Base-by-base conservation (phyloP, 1,139 yeast genomes). In the Pichia sp. region DNA sequence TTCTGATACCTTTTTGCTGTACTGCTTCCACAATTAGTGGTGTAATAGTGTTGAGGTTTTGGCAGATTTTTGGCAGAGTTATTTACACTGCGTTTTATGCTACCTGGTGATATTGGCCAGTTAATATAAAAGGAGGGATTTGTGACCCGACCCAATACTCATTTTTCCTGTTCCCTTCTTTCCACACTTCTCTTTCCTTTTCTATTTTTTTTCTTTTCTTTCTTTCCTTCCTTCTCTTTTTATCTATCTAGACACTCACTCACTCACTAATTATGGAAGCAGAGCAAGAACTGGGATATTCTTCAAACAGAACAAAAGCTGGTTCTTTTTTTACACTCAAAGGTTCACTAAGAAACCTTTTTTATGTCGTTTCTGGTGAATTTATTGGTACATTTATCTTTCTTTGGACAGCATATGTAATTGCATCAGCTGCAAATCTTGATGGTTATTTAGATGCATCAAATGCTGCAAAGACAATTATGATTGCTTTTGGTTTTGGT, bases 401-500 rank as follows among this genome's bases (percentile, higher is more conserved):
- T 65, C 69, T 87, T 52, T 80, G 88, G 80, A 72, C 80, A 50
- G 95, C 95, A 9, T 83, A 76, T 53, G 73, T 83, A 41, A 84
- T 86, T 69, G 94, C 94, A 34, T 87, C 83, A 61, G 79, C 80
- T 60, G 94, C 95, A 50, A 85, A 85, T 66, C 78, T 76, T 53
- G 82, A 73, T 53, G 74, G 72, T 20, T 59, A 63, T 37, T 54
- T 61, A 19, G 49, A 54, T 13, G 72, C 71, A 20, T 74, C 89
- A 28, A 75, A 78, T 56, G 89, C 94, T 35, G 69, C 75, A 41
- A 70, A 68, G 54, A 66, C 84, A 54, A 72, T 83, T 49, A 81
- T 85, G 88, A 87, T 87, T 56, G 69, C 95, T 4, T 73, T 83
- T 43, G 95, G 95, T 54, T 87, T 87, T 65, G 95, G 95, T 47